Percentiles rank a stretch among this genome's conserved stretches.
Conservation (phyloP, 176 grass and related monocot species). For the Typha latifolia region DNA sequence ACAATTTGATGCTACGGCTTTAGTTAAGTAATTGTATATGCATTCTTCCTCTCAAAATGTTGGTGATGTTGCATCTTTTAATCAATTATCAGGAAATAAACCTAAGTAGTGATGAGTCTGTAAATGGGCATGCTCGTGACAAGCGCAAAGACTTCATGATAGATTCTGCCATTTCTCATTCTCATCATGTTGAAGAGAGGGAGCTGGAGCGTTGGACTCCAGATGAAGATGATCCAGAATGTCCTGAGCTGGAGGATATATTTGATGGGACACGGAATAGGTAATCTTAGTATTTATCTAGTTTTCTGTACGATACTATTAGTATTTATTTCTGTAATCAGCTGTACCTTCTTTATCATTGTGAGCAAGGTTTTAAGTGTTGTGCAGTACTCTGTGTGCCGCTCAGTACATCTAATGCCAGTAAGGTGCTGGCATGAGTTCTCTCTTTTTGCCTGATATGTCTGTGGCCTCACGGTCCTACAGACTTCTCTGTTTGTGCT, state of each 20-base stretch:
- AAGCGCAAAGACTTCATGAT: constrained; percentile 92
- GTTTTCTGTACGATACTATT: neutral
- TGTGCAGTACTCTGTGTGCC: too few relatives aligned
- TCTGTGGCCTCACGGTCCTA: too few relatives aligned
- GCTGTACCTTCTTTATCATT: neutral
- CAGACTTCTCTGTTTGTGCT: too few relatives aligned
- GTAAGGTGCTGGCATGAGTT: neutral
- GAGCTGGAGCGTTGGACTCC: constrained; percentile 89
- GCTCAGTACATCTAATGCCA: neutral
- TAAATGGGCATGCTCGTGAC: constrained; percentile 55
- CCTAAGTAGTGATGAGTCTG: constrained; percentile 59
- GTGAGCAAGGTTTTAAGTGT: too few relatives aligned
- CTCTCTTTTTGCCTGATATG: too few relatives aligned
- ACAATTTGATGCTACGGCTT: too few relatives aligned
- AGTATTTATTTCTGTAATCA: neutral
- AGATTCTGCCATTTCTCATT: constrained; percentile 86
- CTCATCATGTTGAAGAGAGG: constrained; percentile 70
- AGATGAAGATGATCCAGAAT: constrained; percentile 78
- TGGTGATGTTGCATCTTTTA: neutral
- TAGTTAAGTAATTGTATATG: too few relatives aligned
- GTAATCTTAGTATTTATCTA: constrained; percentile 24
- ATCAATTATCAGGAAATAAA: constrained; percentile 55
- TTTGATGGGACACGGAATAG: constrained; percentile 52
- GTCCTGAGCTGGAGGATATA: constrained; percentile 74
- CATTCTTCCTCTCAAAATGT: too few relatives aligned